Conservation (phyloP, 495 filamentous ascomycete species). For the Sphaerosporella brunnea region DNA sequence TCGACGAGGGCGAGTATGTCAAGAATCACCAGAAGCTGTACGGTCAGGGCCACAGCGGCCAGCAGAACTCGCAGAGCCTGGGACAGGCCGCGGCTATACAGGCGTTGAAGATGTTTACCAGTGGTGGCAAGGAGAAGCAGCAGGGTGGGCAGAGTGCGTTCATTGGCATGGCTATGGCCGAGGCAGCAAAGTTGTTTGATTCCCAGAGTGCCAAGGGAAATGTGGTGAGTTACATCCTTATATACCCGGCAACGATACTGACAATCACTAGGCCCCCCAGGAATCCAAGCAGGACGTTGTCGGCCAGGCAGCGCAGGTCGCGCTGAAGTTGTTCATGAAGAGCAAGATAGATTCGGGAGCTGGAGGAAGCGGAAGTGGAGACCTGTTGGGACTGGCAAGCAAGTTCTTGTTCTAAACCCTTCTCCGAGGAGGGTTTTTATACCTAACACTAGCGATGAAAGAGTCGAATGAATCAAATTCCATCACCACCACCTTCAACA, state of each 20-base stretch:
- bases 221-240: conserved; percentile 30
- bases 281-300: conserved; percentile 29
- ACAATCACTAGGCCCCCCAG: neutral
- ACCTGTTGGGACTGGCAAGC: conserved; percentile 40
- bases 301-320: conserved; percentile 43
- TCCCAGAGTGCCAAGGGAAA: conserved; percentile 36
- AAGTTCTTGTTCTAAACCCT: conserved; percentile 26
- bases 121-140: conserved; percentile 21
- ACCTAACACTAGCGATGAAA: too few relatives aligned
- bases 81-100: conserved; percentile 49
- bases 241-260: too few relatives aligned
- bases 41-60: conserved; percentile 23
- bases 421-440: too few relatives aligned
- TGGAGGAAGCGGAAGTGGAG: conserved; percentile 32
- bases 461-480: too few relatives aligned
- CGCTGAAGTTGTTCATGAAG: conserved; percentile 54
- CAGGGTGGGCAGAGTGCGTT: conserved; percentile 38
- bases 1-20: conserved; percentile 38
- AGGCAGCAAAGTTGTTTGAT: conserved; percentile 51
- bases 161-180: conserved; percentile 49
- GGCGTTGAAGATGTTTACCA: conserved; percentile 48
- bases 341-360: conserved; percentile 31
- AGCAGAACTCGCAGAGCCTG: conserved; percentile 30
- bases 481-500: too few relatives aligned
- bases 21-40: conserved; percentile 41